Conservation (phyloP, 179 eudicot genomes). For the Silene noctiflora region DNA sequence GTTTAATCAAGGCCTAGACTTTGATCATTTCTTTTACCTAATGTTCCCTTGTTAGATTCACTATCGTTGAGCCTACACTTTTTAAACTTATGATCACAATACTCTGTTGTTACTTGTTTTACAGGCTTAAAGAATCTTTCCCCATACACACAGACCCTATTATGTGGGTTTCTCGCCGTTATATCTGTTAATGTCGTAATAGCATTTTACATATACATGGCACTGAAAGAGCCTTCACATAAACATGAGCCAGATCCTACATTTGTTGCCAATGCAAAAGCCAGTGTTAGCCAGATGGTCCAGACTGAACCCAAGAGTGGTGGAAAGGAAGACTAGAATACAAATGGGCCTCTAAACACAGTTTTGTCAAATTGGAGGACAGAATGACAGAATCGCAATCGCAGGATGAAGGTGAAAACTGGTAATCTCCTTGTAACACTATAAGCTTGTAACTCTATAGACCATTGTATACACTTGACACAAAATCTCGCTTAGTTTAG, state of each 20-base stretch:
- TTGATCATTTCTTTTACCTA: neutral
- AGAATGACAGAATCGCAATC: neutral
- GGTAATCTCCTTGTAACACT: neutral
- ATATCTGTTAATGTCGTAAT: constrained; percentile 68
- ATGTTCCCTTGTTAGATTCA: neutral
- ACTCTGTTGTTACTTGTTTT: constrained; percentile 3
- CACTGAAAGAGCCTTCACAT: constrained; percentile 73
- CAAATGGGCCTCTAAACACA: neutral
- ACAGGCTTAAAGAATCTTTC: constrained; percentile 53
- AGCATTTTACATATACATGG: constrained; percentile 63
- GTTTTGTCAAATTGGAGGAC: neutral
- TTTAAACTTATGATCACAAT: neutral
- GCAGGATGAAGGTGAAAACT: neutral
- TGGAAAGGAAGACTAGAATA: constrained; percentile 54
- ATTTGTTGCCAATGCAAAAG: constrained; percentile 74
- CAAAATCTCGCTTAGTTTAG: constrained; percentile 1
- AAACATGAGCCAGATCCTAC: constrained; percentile 80
- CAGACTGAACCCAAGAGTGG: constrained; percentile 30
- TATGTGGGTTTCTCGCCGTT: constrained; percentile 79
- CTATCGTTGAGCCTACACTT: neutral
- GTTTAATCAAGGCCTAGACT: neutral
- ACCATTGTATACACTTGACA: neutral
- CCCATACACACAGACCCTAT: constrained; percentile 50
- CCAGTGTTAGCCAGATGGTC: constrained; percentile 49
- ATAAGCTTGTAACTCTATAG: neutral